phyloP scores from a whole-genome alignment of 306 rosid species.

The Acacia acuminata region DNA sequence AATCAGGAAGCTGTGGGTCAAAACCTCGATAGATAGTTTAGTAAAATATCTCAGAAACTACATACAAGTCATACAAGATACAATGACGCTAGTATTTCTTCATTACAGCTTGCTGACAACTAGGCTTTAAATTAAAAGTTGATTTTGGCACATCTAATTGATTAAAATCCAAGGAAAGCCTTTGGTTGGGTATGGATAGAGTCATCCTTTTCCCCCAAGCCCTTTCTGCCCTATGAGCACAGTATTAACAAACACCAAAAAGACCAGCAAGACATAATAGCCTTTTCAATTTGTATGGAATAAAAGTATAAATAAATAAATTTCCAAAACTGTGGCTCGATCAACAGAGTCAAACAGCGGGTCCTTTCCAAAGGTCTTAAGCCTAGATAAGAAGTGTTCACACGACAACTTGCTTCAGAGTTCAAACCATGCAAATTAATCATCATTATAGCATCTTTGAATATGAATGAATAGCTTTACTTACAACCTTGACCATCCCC shows the following conservation, averaged over 20 bases:
- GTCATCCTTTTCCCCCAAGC: neutral
- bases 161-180: neutral
- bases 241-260: neutral
- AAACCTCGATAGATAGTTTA: neutral
- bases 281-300: slow-evolving; percentile 15
- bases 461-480: slow-evolving; percentile 31
- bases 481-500: slow-evolving; percentile 62
- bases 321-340: slow-evolving; percentile 11
- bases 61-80: neutral
- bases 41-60: neutral
- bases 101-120: neutral
- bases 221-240: neutral
- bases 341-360: slow-evolving; percentile 3
- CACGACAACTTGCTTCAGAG: slow-evolving; percentile 12
- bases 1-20: slow-evolving; percentile 34
- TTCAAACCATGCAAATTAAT: slow-evolving; percentile 2
- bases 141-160: slow-evolving; percentile 2
- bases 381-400: neutral
- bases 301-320: slow-evolving; percentile 5
- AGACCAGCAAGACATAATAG: slow-evolving; percentile 14
- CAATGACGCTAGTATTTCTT: neutral
- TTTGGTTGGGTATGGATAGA: neutral
- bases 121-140: neutral
- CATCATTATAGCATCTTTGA: slow-evolving; percentile 11
- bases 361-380: slow-evolving; percentile 4